phyloP scores from a whole-genome alignment of 176 grass and related monocot genomes.

The Saccharum officinarum region DNA sequence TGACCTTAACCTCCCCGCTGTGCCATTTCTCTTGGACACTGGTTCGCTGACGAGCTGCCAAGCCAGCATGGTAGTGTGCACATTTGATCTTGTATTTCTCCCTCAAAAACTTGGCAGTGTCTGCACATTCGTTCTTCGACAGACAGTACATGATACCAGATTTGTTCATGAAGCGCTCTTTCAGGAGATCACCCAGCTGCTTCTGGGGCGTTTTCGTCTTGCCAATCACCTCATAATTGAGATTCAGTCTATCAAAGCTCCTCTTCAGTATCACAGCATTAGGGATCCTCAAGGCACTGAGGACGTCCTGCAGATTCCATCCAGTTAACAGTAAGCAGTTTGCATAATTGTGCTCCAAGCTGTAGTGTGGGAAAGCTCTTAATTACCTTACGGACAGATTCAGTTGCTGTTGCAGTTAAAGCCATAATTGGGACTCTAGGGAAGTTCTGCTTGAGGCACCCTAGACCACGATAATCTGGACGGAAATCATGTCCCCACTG shows the following conservation, averaged over 20 bases:
- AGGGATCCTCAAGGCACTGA: constrained; percentile 61
- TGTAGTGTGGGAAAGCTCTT: not conserved
- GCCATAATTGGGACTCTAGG: constrained; percentile 78
- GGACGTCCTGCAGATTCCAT: constrained; percentile 64
- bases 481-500: constrained; percentile 97
- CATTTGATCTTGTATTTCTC: constrained; percentile 79
- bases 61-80: constrained; percentile 79
- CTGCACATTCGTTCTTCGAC: constrained; percentile 84
- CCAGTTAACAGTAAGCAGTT: constrained; percentile 7
- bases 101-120: constrained; percentile 80
- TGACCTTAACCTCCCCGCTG: constrained; percentile 68
- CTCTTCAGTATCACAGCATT: constrained; percentile 68
- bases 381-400: constrained; percentile 68
- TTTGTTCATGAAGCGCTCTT: constrained; percentile 70
- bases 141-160: constrained; percentile 89
- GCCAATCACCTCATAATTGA: constrained; percentile 71
- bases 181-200: constrained; percentile 74
- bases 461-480: constrained; percentile 80
- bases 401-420: constrained; percentile 93
- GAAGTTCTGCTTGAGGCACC: constrained; percentile 92
- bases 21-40: constrained; percentile 90
- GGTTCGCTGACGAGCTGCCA: constrained; percentile 59
- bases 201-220: constrained; percentile 68
- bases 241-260: constrained; percentile 86
- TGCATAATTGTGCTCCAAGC: not conserved